Base-by-base conservation (phyloP, 2,329 filamentous ascomycete species). In the Beauveria sp. region DNA sequence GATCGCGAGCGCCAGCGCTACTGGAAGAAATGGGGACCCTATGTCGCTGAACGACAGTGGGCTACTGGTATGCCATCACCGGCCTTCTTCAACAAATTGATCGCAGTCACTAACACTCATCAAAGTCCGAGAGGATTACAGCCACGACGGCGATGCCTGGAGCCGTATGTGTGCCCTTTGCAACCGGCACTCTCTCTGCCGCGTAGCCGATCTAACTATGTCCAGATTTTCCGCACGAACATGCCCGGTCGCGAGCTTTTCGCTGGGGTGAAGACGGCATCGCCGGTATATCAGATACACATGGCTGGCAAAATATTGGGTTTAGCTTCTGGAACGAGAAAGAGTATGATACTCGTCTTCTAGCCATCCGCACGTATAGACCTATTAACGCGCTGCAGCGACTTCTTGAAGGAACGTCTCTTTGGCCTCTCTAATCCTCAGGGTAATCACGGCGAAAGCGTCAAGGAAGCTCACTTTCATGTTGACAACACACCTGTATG, bases 241-340 rank as follows among this genome's bases (percentile, higher is more conserved):
- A 96, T 75, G 90, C 94, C 59, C 85, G 92, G 68, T 92, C 90
- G 63, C 86, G 93, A 75, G 85, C 91, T 64, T 97, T 92, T 73
- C 85, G 93, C 70, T 97, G 93, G 93, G 93, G 93, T 64, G 93
- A 97, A 72, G 93, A 97, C 72, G 93, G 93, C 65, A 97, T 97
- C 75, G 92, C 93, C 61, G 93, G 93, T 71, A 92, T 97, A 30
- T 96, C 77, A 65, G 92, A 97, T 73, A 91, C 90, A 18, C 93
- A 97, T 72, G 92, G 92, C 63, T 78, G 89, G 59, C 90, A 96
- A 75, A 96, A 97, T 74, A 89, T 97, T 73, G 91, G 90, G 3
- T 97, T 97, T 79, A 86, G 91, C 57, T 97, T 97, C 74, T 97
- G 93, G 93, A 97, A 97, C 72, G 92, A 92, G 74, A 86, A 97